phyloP scores from a whole-genome alignment of 345 rosid genomes.

The Linum usitatissimum region DNA sequence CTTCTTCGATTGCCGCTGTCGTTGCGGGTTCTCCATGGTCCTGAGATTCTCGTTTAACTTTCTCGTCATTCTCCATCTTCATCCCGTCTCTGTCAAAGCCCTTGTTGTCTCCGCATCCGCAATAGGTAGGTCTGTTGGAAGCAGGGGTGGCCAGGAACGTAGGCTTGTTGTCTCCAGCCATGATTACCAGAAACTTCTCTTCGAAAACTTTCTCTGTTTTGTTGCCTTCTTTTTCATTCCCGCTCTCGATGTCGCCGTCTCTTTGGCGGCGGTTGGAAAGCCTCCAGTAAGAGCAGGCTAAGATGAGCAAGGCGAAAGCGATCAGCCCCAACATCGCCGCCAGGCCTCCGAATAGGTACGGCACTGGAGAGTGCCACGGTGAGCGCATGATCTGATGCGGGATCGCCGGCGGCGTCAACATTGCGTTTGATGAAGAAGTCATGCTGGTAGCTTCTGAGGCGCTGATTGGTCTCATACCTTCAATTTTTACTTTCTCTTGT shows the following conservation, averaged over 20 bases:
- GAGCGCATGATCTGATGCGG: conserved; percentile 5
- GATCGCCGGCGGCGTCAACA: conserved; percentile 14
- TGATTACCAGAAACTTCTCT: conserved; percentile 4
- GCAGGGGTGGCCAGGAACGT: conserved; percentile 3
- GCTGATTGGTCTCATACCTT: not conserved
- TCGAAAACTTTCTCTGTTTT: not conserved
- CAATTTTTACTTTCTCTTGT: too few species aligned
- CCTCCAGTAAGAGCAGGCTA: conserved; percentile 10
- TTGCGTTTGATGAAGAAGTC: conserved; percentile 15
- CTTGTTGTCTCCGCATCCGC: conserved; percentile 20
- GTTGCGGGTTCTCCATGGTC: conserved; percentile 7
- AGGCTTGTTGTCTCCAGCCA: conserved; percentile 1
- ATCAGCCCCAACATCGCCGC: conserved; percentile 8
- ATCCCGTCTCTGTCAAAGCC: conserved; percentile 14
- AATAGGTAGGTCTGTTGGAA: conserved; percentile 25
- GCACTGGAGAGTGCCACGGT: conserved; percentile 11
- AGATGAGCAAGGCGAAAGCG: conserved; percentile 5
- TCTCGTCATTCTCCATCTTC: conserved; percentile 22
- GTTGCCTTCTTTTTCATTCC: not conserved
- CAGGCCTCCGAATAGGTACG: conserved; percentile 8
- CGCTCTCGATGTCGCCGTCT: not conserved
- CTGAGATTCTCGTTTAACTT: conserved; percentile 24
- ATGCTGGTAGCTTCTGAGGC: conserved; percentile 4
- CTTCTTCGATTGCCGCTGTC: conserved; percentile 4
- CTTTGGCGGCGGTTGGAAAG: not conserved